Conservation (phyloP, 2,329 filamentous ascomycete genomes). For the Colletotrichum destructivum region DNA sequence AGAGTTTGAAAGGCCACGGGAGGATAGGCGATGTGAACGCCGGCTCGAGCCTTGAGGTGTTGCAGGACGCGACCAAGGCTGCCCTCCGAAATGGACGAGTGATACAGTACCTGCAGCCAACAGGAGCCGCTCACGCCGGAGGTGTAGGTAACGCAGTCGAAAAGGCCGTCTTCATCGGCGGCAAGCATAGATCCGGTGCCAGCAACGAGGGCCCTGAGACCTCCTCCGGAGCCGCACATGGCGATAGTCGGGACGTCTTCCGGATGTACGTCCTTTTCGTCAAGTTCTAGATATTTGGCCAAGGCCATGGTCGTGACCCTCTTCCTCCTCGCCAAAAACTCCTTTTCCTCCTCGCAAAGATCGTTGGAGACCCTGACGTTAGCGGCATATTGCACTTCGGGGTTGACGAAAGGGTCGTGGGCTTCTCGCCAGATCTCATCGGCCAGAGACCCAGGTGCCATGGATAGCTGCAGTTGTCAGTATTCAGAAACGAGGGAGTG, state of each 20-base stretch:
- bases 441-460: constrained; percentile 88
- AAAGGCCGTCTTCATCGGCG: constrained; percentile 87
- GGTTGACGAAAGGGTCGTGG: constrained; percentile 85
- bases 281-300: constrained; percentile 84
- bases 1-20: constrained; percentile 86
- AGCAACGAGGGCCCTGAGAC: constrained; percentile 89
- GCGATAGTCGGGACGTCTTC: constrained; percentile 95
- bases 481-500: no score
- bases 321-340: constrained; percentile 79
- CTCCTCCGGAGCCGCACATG: constrained; percentile 94
- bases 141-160: constrained; percentile 95
- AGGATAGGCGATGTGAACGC: constrained; percentile 93
- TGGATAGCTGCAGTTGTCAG: constrained; percentile 68
- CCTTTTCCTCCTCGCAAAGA: constrained; percentile 86
- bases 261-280: constrained; percentile 86
- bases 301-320: constrained; percentile 79
- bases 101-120: constrained; percentile 92
- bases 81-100: constrained; percentile 82
- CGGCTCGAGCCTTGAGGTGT: constrained; percentile 88
- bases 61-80: constrained; percentile 80
- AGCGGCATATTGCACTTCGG: constrained; percentile 88
- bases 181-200: constrained; percentile 91
- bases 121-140: constrained; percentile 96
- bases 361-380: constrained; percentile 85
- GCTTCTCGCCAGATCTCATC: constrained; percentile 96